phyloP scores from a whole-genome alignment of 176 grass and related monocot genomes.

The Oryza coarctata region DNA sequence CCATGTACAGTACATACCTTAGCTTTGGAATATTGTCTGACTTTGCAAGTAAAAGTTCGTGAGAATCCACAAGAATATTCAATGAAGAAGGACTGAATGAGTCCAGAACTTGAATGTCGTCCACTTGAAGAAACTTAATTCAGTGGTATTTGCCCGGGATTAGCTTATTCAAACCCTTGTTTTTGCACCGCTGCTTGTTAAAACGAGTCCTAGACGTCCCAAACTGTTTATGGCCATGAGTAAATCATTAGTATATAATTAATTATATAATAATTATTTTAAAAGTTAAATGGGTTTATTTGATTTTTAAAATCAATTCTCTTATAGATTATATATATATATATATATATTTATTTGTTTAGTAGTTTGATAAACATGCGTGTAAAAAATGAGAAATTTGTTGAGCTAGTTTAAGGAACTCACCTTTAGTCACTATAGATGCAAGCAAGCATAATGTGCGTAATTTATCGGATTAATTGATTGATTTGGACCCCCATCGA shows the following conservation, averaged over 20 bases:
- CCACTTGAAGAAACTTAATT: conserved; percentile 1
- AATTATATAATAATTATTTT: too few relatives aligned
- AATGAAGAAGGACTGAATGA: conserved; percentile 2
- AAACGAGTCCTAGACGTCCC: conserved; percentile 16
- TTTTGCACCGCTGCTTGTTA: not conserved
- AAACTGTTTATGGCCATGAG: too few relatives aligned
- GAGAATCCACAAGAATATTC: conserved; percentile 24
- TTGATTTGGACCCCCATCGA: not conserved
- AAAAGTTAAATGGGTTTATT: too few relatives aligned
- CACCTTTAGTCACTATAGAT: not conserved
- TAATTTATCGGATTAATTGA: not conserved
- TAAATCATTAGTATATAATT: too few relatives aligned
- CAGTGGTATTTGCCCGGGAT: not conserved
- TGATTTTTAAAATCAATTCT: too few relatives aligned
- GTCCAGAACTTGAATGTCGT: conserved; percentile 7
- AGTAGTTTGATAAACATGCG: too few relatives aligned
- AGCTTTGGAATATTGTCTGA: not conserved
- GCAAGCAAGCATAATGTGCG: not conserved
- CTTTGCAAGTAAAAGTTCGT: not conserved
- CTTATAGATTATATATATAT: too few relatives aligned
- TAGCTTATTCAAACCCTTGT: not conserved
- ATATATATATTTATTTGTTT: too few relatives aligned
- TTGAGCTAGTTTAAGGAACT: too few relatives aligned
- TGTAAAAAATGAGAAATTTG: too few relatives aligned
- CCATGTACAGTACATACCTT: not conserved